Base-by-base conservation (phyloP, 345 rosid species). In the Brassica juncea region DNA sequence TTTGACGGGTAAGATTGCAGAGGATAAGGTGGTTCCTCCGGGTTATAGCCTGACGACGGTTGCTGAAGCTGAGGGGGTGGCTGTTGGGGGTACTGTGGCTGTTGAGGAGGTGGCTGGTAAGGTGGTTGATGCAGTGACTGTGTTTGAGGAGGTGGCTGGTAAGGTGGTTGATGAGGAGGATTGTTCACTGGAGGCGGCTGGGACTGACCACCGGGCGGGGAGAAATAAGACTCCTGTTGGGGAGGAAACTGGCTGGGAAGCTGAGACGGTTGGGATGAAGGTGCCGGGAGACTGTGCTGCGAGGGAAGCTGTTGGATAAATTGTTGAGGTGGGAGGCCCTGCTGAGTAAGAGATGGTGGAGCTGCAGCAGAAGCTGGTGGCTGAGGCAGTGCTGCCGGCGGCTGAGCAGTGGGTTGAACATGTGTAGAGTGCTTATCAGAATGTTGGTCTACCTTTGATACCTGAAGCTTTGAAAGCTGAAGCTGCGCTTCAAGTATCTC, bases 111-210 rank as follows among this genome's bases (percentile, higher is more conserved):
- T 66, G 83, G 70, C 76, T 85, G 93, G 82, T 86, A 92, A 71
- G 88, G 97, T 39, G 85, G 93, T 76, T 84, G 86, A 47, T 89
- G 90, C 70, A 86, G 57, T 79, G 90, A 97, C 79, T 79, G 82
- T 4, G 84, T 85, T 7, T 25, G 64, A 10, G 32, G 32, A 25
- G 63, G 63, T 8, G 90, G 86, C n/a, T n/a, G n/a, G n/a, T n/a
- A n/a, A n/a, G n/a, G n/a, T 76, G 87, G 90, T 69, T 88, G 98
- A 63, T 92, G 84, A 21, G 88, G 89, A 44, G 89, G 89, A 73
- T 78, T 80, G 21, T 85, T 87, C 5, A 86, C 8, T 80, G 91
- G 79, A 16, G 81, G 82, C 71, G 89, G 93, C 72, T 85, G 92
- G 72, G 87, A 62, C 79, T 92, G 98, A 69, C 82, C 82, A 19